Evolutionary conservation across 2,329 filamentous ascomycete species (phyloP), one percentile per base, ranked within the genome.

Genomic region (Chrysoporthe cubensis): DNA sequence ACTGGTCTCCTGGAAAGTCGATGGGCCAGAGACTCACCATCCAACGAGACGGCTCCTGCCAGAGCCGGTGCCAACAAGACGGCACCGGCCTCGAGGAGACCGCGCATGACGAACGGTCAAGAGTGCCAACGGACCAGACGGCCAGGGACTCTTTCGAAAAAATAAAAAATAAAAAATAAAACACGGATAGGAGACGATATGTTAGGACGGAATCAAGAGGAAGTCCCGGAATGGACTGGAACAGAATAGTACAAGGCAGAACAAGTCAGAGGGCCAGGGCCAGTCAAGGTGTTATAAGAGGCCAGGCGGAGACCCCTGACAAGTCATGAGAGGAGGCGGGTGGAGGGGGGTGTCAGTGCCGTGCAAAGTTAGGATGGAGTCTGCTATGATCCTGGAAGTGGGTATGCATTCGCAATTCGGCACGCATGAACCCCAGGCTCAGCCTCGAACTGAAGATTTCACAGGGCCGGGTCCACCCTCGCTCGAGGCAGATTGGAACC

Each of bases 51-150:
- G 66, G 75, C 75, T 56, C 72, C 72, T 43, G 73, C 76, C 73
- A 81, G 73, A 73, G 74, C 75, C 71, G 79, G 77, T 72, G 75
- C 77, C 73, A 76, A 67, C 62, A 80, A 69, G 71, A 80, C 72
- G 71, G 80, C 73, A 69, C 75, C 76, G 68, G 74, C 75, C 75
- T 74, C 74, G 54, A 73, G 66, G 62, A 76, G 75, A 73, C 77
- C 76, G 71, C 73, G 75, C 78, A 81, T 81, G 61, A 63, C 74
- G 40, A 48, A 40, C 43, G 18, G 40, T 37, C 26, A 32, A 37
- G 9, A 18, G 14, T 21, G 16, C 13, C 14, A 14, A 2, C 26
- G 16, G 34, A 46, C 4, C 40, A 46, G n/a, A 5, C 48, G 5
- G 18, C 9, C n/a, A 16, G 7, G 48, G 18, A 43, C 4, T 48